Conservation (phyloP, 1,284 basidiomycete species). For the Malassezia psittaci region DNA sequence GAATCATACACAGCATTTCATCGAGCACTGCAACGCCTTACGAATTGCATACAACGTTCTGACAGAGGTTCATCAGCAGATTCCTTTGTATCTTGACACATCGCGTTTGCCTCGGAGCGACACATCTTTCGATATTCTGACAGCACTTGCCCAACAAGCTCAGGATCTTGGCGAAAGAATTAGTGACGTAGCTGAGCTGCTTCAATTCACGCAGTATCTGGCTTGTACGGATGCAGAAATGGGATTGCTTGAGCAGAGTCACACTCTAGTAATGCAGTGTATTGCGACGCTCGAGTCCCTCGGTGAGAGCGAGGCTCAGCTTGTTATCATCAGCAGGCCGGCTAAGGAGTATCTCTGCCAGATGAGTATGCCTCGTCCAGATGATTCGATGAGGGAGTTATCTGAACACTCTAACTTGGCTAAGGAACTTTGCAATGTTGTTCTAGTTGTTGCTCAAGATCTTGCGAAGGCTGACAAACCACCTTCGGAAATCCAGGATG, state of each 20-base stretch:
- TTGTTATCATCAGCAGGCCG: conserved; percentile 4
- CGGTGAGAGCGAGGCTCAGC: not conserved
- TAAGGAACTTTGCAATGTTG: conserved; percentile 30
- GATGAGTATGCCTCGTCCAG: too few relatives aligned
- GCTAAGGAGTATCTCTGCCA: conserved; percentile 5
- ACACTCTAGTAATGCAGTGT: not conserved
- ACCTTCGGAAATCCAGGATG: not conserved
- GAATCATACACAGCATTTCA: not conserved
- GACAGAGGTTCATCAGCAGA: not conserved
- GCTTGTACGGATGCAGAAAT: conserved; percentile 1
- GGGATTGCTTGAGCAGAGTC: not conserved
- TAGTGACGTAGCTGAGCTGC: too few relatives aligned
- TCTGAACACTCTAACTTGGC: not conserved
- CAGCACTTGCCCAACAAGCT: not conserved
- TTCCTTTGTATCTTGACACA: not conserved
- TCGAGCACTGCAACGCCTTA: not conserved
- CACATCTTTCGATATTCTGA: not conserved
- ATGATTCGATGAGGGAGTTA: too few relatives aligned
- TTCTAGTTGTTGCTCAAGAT: conserved; percentile 41
- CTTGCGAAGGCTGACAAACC: conserved; percentile 6
- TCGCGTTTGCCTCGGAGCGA: not conserved
- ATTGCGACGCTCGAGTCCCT: not conserved
- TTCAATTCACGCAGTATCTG: not conserved
- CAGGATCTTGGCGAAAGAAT: not conserved
- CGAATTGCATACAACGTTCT: not conserved